These are phyloP conservation scores for Kurtzmaniella fragi DNA, from an alignment of 805 yeast genomes.

Conservation along the genomic window DNA sequence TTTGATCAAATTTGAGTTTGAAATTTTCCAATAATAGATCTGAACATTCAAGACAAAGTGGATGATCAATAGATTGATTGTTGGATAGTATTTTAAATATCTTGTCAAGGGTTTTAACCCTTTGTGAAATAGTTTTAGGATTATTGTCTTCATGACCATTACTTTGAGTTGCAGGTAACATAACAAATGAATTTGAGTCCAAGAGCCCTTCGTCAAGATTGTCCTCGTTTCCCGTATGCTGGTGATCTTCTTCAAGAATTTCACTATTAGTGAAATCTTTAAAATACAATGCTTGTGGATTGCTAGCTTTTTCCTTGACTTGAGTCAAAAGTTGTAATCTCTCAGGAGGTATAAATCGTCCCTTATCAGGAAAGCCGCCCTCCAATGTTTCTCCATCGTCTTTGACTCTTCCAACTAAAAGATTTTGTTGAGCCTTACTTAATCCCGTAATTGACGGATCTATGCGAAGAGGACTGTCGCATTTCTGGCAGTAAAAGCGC, in stretches of 20 bases:
- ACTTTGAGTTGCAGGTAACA: constrained; percentile 5
- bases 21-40: constrained; percentile 57
- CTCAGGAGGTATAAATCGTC: constrained; percentile 33
- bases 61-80: constrained; percentile 72
- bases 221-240: constrained; percentile 4
- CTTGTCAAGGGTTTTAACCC: constrained; percentile 51
- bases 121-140: constrained; percentile 36
- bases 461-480: constrained; percentile 52
- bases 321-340: constrained; percentile 32
- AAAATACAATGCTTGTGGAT: constrained; percentile 16
- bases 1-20: constrained; percentile 64
- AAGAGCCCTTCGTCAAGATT: constrained; percentile 4
- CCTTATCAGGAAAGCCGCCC: constrained; percentile 21
- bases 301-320: constrained; percentile 14
- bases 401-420: constrained; percentile 38
- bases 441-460: constrained; percentile 52
- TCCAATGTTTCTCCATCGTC: constrained; percentile 10
- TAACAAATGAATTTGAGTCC: constrained; percentile 13
- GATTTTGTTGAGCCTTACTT: constrained; percentile 50
- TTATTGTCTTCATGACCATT: constrained; percentile 3
- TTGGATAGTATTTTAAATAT: constrained; percentile 66
- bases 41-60: constrained; percentile 86
- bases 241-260: not conserved
- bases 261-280: constrained; percentile 22
- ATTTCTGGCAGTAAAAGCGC: constrained; percentile 49